These are phyloP conservation scores for Vaccinium macrocarpon DNA, from an alignment of 148 eudicot genomes.

Conservation along the genomic window DNA sequence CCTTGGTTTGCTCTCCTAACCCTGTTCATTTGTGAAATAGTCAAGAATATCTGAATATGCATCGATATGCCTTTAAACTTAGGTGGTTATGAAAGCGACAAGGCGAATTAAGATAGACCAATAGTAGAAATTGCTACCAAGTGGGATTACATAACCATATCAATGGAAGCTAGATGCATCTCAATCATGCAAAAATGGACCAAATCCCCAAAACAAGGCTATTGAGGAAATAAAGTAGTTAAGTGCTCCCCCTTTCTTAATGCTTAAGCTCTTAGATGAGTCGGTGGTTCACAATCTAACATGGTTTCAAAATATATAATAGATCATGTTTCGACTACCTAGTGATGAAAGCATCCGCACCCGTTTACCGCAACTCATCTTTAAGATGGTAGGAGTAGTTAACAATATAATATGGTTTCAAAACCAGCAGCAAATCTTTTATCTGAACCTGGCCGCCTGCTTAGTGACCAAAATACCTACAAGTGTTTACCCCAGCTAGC, in stretches of 20 bases:
- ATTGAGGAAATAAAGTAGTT: background rate
- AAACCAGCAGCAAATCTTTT: background rate
- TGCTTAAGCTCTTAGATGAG: background rate
- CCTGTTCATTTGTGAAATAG: constrained; percentile 33
- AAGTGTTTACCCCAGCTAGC: background rate
- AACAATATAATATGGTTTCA: background rate
- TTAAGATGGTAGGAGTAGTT: background rate
- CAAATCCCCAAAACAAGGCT: background rate
- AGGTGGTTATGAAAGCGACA: background rate
- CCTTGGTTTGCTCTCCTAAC: constrained; percentile 63
- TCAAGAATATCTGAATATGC: background rate
- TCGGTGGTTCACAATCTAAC: background rate
- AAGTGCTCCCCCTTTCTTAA: background rate
- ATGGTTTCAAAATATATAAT: background rate
- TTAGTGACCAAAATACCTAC: background rate
- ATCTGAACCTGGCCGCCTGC: background rate
- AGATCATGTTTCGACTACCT: background rate
- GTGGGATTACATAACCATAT: background rate
- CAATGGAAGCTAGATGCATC: background rate
- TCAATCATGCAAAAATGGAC: background rate
- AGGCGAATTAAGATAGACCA: background rate
- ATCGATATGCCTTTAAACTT: background rate
- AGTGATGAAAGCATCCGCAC: background rate
- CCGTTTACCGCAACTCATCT: background rate
- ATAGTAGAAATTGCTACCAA: background rate